Evolutionary conservation across 352 stramenopile species (phyloP).

Genomic region (Phytophthora fragariaefolia): DNA sequence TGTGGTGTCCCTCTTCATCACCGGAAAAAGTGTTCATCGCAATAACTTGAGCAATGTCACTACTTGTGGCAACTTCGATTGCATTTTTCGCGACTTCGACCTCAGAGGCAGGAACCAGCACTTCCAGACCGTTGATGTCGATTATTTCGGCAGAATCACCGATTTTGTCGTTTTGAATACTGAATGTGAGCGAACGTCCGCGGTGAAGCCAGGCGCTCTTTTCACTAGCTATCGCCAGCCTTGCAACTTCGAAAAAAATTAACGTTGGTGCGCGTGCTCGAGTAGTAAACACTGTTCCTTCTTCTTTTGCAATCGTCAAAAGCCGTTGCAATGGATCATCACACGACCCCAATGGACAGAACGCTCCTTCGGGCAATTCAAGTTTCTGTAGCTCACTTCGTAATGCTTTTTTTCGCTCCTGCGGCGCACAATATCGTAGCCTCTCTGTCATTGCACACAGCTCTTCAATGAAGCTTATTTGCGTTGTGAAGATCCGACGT

Average conservation of each 20-base stretch:
- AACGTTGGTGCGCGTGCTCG: conserved; percentile 83
- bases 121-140: conserved; percentile 21
- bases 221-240: conserved; percentile 39
- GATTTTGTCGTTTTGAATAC: conserved; percentile 37
- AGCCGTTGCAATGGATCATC: conserved; percentile 70
- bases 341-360: conserved; percentile 74
- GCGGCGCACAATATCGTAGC: conserved; percentile 59
- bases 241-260: conserved; percentile 86
- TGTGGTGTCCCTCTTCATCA: conserved; percentile 45
- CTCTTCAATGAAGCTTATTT: conserved; percentile 76
- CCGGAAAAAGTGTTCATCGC: conserved; percentile 54
- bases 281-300: conserved; percentile 90
- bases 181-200: conserved; percentile 48
- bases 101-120: conserved; percentile 19
- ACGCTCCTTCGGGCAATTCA: conserved; percentile 60
- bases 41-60: conserved; percentile 75
- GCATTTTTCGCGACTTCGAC: conserved; percentile 52
- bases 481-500: conserved; percentile 63
- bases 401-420: conserved; percentile 69
- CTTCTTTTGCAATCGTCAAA: conserved; percentile 62
- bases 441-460: conserved; percentile 81
- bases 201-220: conserved; percentile 68
- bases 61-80: conserved; percentile 79
- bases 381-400: conserved; percentile 66
- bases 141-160: conserved; percentile 30